Percentiles rank a stretch among this genome's conserved stretches.
phyloP scores from a whole-genome alignment of 1,139 yeast species.

The Geotrichum bryndzae region DNA sequence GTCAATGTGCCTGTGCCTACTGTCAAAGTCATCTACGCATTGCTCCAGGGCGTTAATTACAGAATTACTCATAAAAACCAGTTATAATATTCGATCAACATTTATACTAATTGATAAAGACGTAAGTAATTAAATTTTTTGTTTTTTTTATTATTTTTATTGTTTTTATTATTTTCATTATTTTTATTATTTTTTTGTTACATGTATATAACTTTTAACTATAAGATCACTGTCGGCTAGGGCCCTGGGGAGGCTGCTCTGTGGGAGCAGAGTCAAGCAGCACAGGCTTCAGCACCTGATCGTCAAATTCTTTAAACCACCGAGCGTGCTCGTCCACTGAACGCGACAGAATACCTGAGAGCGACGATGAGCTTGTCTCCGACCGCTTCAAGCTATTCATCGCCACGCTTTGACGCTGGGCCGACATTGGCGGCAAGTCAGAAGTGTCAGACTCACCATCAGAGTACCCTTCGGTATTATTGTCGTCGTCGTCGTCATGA shows the following conservation, averaged over 20 bases:
- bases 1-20: constrained; percentile 21
- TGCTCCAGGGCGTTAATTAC: constrained; percentile 22
- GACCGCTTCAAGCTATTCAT: constrained; percentile 4
- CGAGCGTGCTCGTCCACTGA: constrained; percentile 70
- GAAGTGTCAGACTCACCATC: constrained; percentile 26
- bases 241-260: constrained; percentile 1
- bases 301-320: constrained; percentile 93
- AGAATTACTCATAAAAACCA: constrained; percentile 3
- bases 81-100: neutral
- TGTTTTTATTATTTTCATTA: neutral
- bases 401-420: constrained; percentile 2
- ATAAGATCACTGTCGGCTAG: neutral
- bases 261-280: constrained; percentile 50
- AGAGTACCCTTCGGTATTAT: constrained; percentile 22
- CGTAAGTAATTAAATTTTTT: neutral
- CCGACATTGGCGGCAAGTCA: constrained; percentile 33
- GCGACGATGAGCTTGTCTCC: constrained; percentile 19
- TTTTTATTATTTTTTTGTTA: neutral
- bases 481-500: constrained; percentile 23
- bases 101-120: neutral
- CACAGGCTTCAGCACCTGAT: constrained; percentile 92
- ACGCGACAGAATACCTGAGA: constrained; percentile 39
- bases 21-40: constrained; percentile 18
- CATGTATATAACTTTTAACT: neutral
- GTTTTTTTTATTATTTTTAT: neutral